Evolutionary conservation across 1,284 basidiomycete species (phyloP).

Genomic region (Kwoniella shivajii): DNA sequence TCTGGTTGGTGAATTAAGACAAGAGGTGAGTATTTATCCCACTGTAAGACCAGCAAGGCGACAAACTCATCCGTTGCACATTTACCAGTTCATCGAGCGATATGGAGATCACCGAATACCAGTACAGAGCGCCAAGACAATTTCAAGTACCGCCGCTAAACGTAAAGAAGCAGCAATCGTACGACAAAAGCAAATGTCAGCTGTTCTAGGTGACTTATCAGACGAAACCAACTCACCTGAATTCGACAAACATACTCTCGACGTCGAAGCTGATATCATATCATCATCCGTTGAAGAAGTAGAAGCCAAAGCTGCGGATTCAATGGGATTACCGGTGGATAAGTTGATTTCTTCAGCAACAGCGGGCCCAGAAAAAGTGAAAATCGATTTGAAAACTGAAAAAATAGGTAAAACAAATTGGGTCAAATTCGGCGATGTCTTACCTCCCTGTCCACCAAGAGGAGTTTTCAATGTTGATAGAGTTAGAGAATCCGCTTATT

Average conservation of each 20-base stretch:
- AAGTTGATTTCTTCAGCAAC: slow-evolving; percentile 4
- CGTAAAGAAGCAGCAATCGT: slow-evolving; percentile 11
- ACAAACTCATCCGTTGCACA: background rate
- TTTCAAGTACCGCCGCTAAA: slow-evolving; percentile 16
- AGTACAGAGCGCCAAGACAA: slow-evolving; percentile 50
- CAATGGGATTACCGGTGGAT: slow-evolving; percentile 10
- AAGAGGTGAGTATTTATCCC: slow-evolving; percentile 46
- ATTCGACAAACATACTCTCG: slow-evolving; percentile 7
- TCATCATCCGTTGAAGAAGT: slow-evolving; percentile 10
- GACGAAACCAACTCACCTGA: slow-evolving; percentile 30
- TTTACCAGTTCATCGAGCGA: slow-evolving; percentile 71
- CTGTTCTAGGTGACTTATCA: slow-evolving; percentile 27
- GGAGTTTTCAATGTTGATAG: slow-evolving; percentile 84
- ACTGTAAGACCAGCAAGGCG: background rate
- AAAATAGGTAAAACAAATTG: slow-evolving; percentile 57
- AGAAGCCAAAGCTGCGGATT: slow-evolving; percentile 8
- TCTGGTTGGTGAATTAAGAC: slow-evolving; percentile 63
- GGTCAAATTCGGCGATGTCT: slow-evolving; percentile 71
- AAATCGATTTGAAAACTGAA: slow-evolving; percentile 12
- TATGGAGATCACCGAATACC: slow-evolving; percentile 77
- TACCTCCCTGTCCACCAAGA: slow-evolving; percentile 83
- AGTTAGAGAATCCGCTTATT: slow-evolving; percentile 82
- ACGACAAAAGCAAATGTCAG: slow-evolving; percentile 22
- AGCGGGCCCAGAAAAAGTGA: slow-evolving; percentile 3
- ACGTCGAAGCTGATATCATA: slow-evolving; percentile 15